Evolutionary conservation across 1,139 yeast species (phyloP).

Genomic region (Sugiyamaella castrensis): DNA sequence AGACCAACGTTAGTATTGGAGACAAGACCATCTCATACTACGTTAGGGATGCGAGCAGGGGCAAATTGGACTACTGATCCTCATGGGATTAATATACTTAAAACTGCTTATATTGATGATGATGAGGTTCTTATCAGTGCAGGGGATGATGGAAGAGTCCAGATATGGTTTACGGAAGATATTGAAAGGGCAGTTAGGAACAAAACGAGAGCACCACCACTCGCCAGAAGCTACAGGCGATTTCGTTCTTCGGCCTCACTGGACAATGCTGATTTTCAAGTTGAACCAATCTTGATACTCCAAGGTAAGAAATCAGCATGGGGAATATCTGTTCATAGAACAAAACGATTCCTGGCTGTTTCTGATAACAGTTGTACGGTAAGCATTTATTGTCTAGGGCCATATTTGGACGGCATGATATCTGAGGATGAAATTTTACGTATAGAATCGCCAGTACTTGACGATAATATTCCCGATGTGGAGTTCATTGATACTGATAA

Average conservation of each 20-base stretch:
- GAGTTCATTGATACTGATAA: conserved; percentile 37
- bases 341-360: conserved; percentile 45
- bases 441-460: conserved; percentile 41
- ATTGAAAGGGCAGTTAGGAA: conserved; percentile 10
- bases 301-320: conserved; percentile 53
- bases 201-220: neutral
- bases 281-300: conserved; percentile 41
- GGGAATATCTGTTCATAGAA: conserved; percentile 54
- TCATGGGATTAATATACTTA: conserved; percentile 53
- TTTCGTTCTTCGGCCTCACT: conserved; percentile 1
- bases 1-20: conserved; percentile 18
- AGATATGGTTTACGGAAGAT: conserved; percentile 45
- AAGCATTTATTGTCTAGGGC: conserved; percentile 9
- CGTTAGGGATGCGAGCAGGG: conserved; percentile 22
- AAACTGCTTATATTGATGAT: conserved; percentile 35
- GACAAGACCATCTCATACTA: conserved; percentile 24
- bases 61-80: conserved; percentile 41
- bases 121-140: conserved; percentile 47
- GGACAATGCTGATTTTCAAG: conserved; percentile 16
- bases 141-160: conserved; percentile 55
- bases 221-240: neutral
- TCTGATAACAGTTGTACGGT: conserved; percentile 54
- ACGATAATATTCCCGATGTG: conserved; percentile 61
- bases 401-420: conserved; percentile 10
- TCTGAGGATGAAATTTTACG: neutral